These are phyloP conservation scores for Blastobotrys elegans DNA, from an alignment of 1,139 yeast genomes.

Conservation along the genomic window DNA sequence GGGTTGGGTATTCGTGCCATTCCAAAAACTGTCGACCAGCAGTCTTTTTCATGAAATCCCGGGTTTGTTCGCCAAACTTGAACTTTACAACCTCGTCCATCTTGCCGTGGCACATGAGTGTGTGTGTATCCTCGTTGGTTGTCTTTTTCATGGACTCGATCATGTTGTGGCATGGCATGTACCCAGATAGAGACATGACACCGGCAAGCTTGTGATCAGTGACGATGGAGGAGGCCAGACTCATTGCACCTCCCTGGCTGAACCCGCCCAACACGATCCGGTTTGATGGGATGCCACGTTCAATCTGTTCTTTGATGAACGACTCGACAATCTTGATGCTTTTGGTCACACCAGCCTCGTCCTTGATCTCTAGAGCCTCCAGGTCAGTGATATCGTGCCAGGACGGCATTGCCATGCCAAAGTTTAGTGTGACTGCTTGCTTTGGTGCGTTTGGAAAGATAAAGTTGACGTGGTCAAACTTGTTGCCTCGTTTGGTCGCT, in stretches of 20 bases:
- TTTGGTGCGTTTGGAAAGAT: conserved; percentile 86
- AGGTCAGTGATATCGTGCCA: conserved; percentile 81
- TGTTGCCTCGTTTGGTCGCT: conserved; percentile 34
- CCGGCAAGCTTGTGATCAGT: conserved; percentile 70
- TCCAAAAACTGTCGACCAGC: conserved; percentile 51
- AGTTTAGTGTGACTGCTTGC: conserved; percentile 62
- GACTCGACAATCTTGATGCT: conserved; percentile 50
- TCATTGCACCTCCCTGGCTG: conserved; percentile 86
- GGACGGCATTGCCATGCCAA: conserved; percentile 66
- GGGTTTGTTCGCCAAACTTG: conserved; percentile 45
- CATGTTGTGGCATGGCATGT: conserved; percentile 50
- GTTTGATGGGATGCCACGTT: conserved; percentile 59
- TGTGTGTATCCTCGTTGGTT: conserved; percentile 60
- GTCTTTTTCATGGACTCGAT: conserved; percentile 30
- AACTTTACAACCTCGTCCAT: conserved; percentile 61
- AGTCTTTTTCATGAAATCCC: conserved; percentile 34
- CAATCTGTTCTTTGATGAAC: conserved; percentile 59
- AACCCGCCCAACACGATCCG: conserved; percentile 87
- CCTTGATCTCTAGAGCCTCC: conserved; percentile 48
- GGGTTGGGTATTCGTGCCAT: conserved; percentile 57
- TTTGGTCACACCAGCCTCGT: conserved; percentile 57
- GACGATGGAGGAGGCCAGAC: conserved; percentile 46
- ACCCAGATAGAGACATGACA: conserved; percentile 72
- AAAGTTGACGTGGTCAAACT: conserved; percentile 60
- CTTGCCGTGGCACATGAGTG: conserved; percentile 87